Evolutionary conservation across 352 stramenopile genomes (phyloP).

Genomic region (Phytophthora citrophthora): DNA sequence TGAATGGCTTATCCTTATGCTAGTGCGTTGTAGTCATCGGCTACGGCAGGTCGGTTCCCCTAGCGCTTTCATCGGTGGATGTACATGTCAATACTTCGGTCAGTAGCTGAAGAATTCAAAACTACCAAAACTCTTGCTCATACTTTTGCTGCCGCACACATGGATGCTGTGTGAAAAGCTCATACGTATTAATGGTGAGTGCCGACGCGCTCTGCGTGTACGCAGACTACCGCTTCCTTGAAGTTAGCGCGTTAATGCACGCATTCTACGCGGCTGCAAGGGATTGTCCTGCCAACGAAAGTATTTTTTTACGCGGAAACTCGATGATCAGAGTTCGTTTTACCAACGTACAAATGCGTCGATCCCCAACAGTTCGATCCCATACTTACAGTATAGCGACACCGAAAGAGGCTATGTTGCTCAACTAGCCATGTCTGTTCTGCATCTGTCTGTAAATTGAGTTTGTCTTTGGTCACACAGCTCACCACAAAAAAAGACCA

Average conservation of each 20-base stretch:
- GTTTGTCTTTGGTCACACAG: not conserved
- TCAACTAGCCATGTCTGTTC: slow-evolving; percentile 2
- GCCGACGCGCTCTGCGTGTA: slow-evolving; percentile 26
- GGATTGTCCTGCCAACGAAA: slow-evolving; percentile 3
- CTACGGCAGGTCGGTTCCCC: no score
- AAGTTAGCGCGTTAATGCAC: slow-evolving; percentile 14
- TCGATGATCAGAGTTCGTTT: not conserved
- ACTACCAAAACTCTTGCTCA: no score
- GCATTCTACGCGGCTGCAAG: slow-evolving; percentile 7
- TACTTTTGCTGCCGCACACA: not conserved
- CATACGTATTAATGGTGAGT: not conserved
- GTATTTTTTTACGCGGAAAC: slow-evolving; percentile 1
- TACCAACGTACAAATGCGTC: not conserved
- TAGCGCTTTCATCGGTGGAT: no score
- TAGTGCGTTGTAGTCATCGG: no score
- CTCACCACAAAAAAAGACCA: slow-evolving; percentile 2
- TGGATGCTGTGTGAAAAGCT: not conserved
- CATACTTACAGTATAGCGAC: not conserved
- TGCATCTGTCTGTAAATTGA: not conserved
- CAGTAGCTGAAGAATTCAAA: no score
- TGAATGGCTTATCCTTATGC: no score
- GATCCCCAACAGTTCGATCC: not conserved
- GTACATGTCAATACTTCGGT: no score
- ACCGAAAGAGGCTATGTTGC: not conserved
- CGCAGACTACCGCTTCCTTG: slow-evolving; percentile 16